A percentile compares a stretch with the other conserved stretches of the same genome.
Evolutionary conservation across 2,329 filamentous ascomycete genomes (phyloP).

Genomic region (Fusarium nelsonii): DNA sequence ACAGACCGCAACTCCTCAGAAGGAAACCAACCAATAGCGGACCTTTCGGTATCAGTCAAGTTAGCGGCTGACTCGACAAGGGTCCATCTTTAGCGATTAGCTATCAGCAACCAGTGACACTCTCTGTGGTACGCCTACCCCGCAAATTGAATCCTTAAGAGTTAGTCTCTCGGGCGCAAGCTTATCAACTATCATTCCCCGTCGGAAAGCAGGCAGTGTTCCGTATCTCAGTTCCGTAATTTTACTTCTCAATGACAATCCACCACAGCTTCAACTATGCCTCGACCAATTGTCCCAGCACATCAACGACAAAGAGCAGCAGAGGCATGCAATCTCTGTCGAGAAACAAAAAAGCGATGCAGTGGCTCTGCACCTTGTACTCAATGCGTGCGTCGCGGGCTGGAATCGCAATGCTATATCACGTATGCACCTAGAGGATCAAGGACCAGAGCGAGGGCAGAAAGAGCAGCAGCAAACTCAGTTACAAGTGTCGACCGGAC

Average conservation of each 20-base stretch:
- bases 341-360: conserved; percentile 64
- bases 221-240: too few relatives aligned
- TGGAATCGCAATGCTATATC: conserved; percentile 54
- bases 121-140: conserved; percentile 5
- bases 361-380: conserved; percentile 62
- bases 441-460: conserved; percentile 35
- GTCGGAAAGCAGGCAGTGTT: conserved; percentile 2
- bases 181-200: conserved; percentile 18
- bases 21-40: not conserved
- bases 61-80: not conserved
- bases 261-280: conserved; percentile 53
- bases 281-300: conserved; percentile 63
- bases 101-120: not conserved
- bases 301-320: conserved; percentile 62
- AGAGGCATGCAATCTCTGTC: conserved; percentile 63
- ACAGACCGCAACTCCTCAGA: not conserved
- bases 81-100: not conserved
- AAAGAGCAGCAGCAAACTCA: conserved; percentile 7
- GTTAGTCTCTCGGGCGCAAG: not conserved
- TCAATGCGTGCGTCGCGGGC: conserved; percentile 60
- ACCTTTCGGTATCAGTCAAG: not conserved
- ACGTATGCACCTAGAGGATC: conserved; percentile 51
- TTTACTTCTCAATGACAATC: too few relatives aligned
- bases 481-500: not conserved
- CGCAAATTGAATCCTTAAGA: conserved; percentile 13